A percentile compares a stretch with the other conserved stretches of the same genome.
Evolutionary conservation across 345 rosid genomes (phyloP).

Genomic region (Draba incana): DNA sequence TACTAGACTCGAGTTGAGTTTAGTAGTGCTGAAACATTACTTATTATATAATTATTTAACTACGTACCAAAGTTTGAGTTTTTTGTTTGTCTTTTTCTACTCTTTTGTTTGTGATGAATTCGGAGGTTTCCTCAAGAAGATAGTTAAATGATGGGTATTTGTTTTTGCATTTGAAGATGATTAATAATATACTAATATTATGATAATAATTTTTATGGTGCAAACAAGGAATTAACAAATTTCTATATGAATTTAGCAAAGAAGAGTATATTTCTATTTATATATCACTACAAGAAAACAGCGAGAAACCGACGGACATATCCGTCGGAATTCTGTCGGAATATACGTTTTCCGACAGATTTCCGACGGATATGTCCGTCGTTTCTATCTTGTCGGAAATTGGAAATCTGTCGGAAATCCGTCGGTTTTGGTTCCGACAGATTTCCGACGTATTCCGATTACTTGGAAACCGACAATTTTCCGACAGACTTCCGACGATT

Average conservation of each 20-base stretch:
- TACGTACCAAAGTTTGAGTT: conserved; percentile 7
- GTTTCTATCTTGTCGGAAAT: too few relatives aligned
- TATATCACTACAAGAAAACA: too few relatives aligned
- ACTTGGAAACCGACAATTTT: too few relatives aligned
- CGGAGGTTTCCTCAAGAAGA: conserved; percentile 3
- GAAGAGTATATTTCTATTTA: neutral
- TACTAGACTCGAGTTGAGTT: neutral
- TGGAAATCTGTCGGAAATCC: too few relatives aligned
- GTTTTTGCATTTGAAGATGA: conserved; percentile 12
- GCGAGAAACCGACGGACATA: too few relatives aligned
- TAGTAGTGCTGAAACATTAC: conserved; percentile 10
- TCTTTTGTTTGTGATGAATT: neutral
- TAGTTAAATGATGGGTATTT: neutral
- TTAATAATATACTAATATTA: neutral
- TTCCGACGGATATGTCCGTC: too few relatives aligned
- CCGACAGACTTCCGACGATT: too few relatives aligned
- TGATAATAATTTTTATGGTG: neutral
- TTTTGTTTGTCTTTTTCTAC: neutral
- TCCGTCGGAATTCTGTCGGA: too few relatives aligned
- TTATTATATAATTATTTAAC: conserved; percentile 8
- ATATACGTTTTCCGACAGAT: too few relatives aligned
- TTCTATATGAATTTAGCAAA: neutral
- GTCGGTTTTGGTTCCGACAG: too few relatives aligned
- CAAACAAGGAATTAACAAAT: neutral
- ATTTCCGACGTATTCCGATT: too few relatives aligned